Percentiles rank a stretch among this genome's conserved stretches.
Evolutionary conservation across 208 protist genomes (phyloP).

Genomic region (Phytomonas serpens): DNA sequence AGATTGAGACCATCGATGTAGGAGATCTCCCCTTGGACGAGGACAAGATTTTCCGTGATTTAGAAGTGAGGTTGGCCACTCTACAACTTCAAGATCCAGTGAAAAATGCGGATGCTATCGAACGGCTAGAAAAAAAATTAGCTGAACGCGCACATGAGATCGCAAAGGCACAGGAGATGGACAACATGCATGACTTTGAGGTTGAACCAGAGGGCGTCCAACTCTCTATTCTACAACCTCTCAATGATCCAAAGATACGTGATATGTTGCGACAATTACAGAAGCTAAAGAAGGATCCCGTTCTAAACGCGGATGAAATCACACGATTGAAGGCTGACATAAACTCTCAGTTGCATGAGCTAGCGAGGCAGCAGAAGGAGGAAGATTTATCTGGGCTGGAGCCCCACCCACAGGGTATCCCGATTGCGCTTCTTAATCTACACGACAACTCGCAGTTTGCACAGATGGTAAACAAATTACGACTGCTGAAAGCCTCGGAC

Average conservation of each 20-base stretch:
- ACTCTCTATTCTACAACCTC: slow-evolving; percentile 31
- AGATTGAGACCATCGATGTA: slow-evolving; percentile 34
- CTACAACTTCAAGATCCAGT: slow-evolving; percentile 11
- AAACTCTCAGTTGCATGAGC: slow-evolving; percentile 46
- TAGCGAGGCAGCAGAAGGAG: slow-evolving; percentile 45
- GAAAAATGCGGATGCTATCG: slow-evolving; percentile 18
- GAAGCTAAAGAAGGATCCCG: slow-evolving; percentile 39
- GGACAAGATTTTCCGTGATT: slow-evolving; percentile 43
- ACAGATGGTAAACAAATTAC: slow-evolving; percentile 44
- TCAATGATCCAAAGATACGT: slow-evolving; percentile 27
- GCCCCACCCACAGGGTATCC: slow-evolving; percentile 32
- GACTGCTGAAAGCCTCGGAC: slow-evolving; percentile 26
- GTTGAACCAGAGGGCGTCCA: slow-evolving; percentile 33
- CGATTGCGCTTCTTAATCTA: slow-evolving; percentile 44
- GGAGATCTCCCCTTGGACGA: slow-evolving; percentile 39
- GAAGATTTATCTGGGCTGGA: slow-evolving; percentile 59
- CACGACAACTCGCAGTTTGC: slow-evolving; percentile 50
- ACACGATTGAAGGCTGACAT: slow-evolving; percentile 54
- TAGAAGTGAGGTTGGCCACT: slow-evolving; percentile 25
- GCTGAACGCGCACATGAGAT: slow-evolving; percentile 53
- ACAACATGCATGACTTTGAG: slow-evolving; percentile 31
- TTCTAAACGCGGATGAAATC: slow-evolving; percentile 47
- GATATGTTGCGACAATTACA: slow-evolving; percentile 43
- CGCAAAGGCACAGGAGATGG: slow-evolving; percentile 38
- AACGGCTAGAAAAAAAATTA: slow-evolving; percentile 39